Conservation (phyloP, 306 rosid species). For the Lathyrus sativus region DNA sequence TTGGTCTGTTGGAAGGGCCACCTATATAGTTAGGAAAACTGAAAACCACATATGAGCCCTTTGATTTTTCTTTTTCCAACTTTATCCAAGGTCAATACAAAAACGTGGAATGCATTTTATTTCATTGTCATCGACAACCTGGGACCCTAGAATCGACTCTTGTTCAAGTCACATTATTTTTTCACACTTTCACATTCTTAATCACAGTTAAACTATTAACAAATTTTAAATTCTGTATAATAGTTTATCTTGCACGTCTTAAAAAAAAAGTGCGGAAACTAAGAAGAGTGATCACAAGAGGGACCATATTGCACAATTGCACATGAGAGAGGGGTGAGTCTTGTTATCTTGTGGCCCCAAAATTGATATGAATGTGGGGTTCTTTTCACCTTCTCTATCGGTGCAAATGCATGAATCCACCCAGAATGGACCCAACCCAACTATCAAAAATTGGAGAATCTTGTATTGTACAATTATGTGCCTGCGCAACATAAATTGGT, state of each 20-base stretch:
- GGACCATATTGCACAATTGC: slow-evolving; percentile 43
- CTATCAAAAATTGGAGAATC: slow-evolving; percentile 21
- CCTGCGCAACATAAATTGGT: slow-evolving; percentile 32
- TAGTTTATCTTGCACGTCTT: too few species aligned
- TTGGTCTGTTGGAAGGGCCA: neutral
- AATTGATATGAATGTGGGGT: slow-evolving; percentile 3
- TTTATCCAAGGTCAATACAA: slow-evolving; percentile 3
- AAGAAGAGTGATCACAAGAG: slow-evolving; percentile 16
- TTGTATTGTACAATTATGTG: slow-evolving; percentile 26
- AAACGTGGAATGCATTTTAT: slow-evolving; percentile 2
- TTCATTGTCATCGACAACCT: neutral
- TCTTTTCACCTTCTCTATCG: slow-evolving; percentile 2
- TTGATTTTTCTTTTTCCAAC: neutral
- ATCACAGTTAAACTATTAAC: too few species aligned
- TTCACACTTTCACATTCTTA: neutral
- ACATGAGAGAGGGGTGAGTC: slow-evolving; percentile 33
- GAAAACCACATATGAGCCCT: neutral
- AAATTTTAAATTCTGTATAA: too few species aligned
- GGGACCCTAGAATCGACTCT: neutral
- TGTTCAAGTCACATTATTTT: neutral
- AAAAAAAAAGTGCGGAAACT: neutral
- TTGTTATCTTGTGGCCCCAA: slow-evolving; percentile 42
- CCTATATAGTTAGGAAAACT: neutral
- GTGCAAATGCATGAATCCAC: slow-evolving; percentile 29
- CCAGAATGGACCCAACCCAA: slow-evolving; percentile 14